A percentile compares a stretch with the other conserved stretches of the same genome.
These are phyloP conservation scores for Hansenula lynferdii DNA, from an alignment of 1,139 yeast genomes.

Conservation along the genomic window DNA sequence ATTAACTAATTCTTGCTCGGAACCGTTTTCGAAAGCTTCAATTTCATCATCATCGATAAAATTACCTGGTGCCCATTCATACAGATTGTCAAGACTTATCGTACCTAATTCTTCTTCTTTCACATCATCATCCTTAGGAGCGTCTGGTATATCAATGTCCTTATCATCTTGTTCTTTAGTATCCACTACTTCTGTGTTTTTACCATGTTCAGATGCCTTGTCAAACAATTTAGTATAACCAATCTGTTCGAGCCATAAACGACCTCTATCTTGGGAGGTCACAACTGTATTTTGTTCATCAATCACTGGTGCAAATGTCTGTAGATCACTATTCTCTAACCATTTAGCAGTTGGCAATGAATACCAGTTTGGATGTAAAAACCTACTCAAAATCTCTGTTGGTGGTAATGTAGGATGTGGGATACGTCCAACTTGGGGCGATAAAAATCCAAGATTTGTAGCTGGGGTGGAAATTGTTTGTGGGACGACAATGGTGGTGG, in stretches of 20 bases:
- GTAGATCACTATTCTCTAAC: conserved; percentile 62
- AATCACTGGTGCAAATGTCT: conserved; percentile 72
- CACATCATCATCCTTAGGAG: conserved; percentile 16
- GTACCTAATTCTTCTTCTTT: too few relatives aligned
- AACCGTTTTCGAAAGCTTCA: conserved; percentile 39
- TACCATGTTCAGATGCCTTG: conserved; percentile 20
- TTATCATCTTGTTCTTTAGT: conserved; percentile 6
- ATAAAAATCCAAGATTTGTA: conserved; percentile 46
- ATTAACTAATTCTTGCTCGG: conserved; percentile 53
- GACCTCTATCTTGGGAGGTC: conserved; percentile 56
- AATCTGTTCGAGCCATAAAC: conserved; percentile 75
- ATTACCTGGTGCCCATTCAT: conserved; percentile 51
- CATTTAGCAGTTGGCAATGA: conserved; percentile 79
- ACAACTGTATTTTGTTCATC: conserved; percentile 72
- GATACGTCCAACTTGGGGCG: conserved; percentile 42
- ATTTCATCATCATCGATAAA: conserved; percentile 49
- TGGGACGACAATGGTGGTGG: conserved; percentile 56
- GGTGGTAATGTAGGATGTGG: conserved; percentile 64
- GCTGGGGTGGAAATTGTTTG: conserved; percentile 29
- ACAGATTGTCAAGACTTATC: conserved; percentile 42
- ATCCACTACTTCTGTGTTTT: conserved; percentile 7
- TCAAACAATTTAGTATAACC: conserved; percentile 50
- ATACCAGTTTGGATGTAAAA: conserved; percentile 85
- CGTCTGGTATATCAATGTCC: too few relatives aligned
- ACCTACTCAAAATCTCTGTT: conserved; percentile 62